phyloP scores from a whole-genome alignment of 345 rosid genomes.

The Leavenworthia alabamica region DNA sequence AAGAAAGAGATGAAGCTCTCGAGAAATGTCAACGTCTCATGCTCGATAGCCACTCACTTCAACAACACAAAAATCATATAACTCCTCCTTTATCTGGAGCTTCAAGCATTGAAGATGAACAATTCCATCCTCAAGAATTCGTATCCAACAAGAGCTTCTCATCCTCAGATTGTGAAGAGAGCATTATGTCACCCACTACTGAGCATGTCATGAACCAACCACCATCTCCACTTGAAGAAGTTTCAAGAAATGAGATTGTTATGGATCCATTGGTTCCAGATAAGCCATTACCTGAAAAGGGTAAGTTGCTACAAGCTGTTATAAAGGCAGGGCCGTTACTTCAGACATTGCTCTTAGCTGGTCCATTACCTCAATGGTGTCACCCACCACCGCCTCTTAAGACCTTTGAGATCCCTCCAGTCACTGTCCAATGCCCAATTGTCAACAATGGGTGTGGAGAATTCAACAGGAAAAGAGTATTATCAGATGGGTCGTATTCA shows the following conservation, averaged over 20 bases:
- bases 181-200: constrained; percentile 80
- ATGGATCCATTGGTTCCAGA: constrained; percentile 36
- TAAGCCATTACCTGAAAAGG: constrained; percentile 89
- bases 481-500: constrained; percentile 49
- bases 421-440: constrained; percentile 45
- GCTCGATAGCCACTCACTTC: constrained; percentile 43
- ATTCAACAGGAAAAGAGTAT: constrained; percentile 58
- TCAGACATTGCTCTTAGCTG: constrained; percentile 86
- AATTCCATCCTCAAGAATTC: constrained; percentile 27
- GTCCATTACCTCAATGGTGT: constrained; percentile 94
- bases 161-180: constrained; percentile 83
- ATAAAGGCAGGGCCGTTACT: constrained; percentile 92
- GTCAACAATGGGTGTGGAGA: constrained; percentile 45
- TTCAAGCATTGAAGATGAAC: constrained; percentile 85
- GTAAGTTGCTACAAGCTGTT: constrained; percentile 91
- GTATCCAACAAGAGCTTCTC: constrained; percentile 73
- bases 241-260: constrained; percentile 30
- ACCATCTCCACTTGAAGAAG: constrained; percentile 20
- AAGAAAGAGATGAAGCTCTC: constrained; percentile 72
- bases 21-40: constrained; percentile 58
- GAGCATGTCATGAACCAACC: constrained; percentile 35
- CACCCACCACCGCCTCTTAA: constrained; percentile 95
- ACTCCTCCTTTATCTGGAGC: constrained; percentile 66
- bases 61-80: constrained; percentile 37
- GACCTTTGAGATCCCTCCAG: constrained; percentile 91